Percentiles rank a stretch among this genome's conserved stretches.
phyloP scores from a whole-genome alignment of 1,284 basidiomycete genomes.

The Hemileia vastatrix region DNA sequence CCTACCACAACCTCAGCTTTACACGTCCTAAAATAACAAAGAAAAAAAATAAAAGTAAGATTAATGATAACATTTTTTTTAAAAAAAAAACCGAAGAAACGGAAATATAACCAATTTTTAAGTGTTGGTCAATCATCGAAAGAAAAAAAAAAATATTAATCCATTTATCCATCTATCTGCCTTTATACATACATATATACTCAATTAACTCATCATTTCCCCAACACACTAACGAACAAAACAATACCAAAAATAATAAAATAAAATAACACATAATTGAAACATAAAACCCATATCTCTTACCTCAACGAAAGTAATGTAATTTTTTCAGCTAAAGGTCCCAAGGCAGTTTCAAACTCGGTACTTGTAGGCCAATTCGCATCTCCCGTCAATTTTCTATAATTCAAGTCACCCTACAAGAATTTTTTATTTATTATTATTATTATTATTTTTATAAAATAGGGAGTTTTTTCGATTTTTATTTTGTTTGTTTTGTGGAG shows the following conservation, averaged over 20 bases:
- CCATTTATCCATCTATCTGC: not conserved
- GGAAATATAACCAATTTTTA: too few relatives aligned
- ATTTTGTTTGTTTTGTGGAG: constrained; percentile 61
- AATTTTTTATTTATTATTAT: too few relatives aligned
- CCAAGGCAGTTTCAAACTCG: constrained; percentile 66
- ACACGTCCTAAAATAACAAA: constrained; percentile 62
- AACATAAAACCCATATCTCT: not conserved
- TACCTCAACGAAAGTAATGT: constrained; percentile 12
- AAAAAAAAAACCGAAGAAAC: not conserved
- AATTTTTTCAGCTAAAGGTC: constrained; percentile 46
- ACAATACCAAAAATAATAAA: constrained; percentile 48
- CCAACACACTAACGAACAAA: constrained; percentile 67
- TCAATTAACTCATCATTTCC: too few relatives aligned
- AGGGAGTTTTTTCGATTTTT: too few relatives aligned
- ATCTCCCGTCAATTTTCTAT: constrained; percentile 70
- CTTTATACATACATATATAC: not conserved
- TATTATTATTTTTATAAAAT: too few relatives aligned
- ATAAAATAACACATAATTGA: constrained; percentile 20
- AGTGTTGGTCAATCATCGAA: too few relatives aligned
- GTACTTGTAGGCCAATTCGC: constrained; percentile 77
- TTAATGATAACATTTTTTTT: not conserved
- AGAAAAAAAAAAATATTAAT: not conserved
- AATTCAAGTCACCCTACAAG: constrained; percentile 22
- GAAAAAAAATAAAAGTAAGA: not conserved
- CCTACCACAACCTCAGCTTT: constrained; percentile 92